phyloP scores from a whole-genome alignment of 257 asterid species.

The Petunia secreta region DNA sequence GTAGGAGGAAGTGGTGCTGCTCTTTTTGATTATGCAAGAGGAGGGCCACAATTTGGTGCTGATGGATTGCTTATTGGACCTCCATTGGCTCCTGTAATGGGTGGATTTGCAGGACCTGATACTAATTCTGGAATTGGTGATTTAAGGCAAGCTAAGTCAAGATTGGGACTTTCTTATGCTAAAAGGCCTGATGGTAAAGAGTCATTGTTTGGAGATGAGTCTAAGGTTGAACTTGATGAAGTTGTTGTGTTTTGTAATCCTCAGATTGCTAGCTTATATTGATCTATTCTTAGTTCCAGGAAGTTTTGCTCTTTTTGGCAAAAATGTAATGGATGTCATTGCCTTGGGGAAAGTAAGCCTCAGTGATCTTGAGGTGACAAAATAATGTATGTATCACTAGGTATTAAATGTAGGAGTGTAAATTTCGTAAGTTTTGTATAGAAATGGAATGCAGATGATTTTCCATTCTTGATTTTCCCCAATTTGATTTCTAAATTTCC shows the following conservation, averaged over 20 bases:
- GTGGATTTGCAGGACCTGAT: constrained; percentile 92
- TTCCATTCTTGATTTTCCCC: neutral
- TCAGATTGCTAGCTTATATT: constrained; percentile 86
- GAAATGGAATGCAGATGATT: neutral
- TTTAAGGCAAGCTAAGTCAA: constrained; percentile 79
- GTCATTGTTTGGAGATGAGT: constrained; percentile 82
- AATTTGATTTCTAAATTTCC: neutral
- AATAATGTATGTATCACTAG: neutral
- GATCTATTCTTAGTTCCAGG: neutral
- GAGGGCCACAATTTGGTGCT: constrained; percentile 96
- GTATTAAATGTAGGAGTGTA: neutral
- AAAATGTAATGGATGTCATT: neutral
- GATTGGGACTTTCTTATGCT: constrained; percentile 86
- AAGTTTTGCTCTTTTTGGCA: neutral
- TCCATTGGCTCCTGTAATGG: constrained; percentile 92
- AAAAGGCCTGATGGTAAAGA: constrained; percentile 79
- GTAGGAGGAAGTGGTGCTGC: constrained; percentile 98
- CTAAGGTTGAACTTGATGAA: constrained; percentile 58
- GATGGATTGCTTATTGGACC: constrained; percentile 90
- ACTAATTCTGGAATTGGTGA: constrained; percentile 83
- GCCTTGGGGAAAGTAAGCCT: neutral
- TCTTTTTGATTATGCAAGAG: constrained; percentile 86
- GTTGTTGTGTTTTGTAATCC: constrained; percentile 87
- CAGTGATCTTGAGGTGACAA: neutral
- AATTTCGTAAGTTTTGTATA: neutral